A percentile compares a stretch with the other conserved stretches of the same genome.
These are phyloP conservation scores for Brasenia schreberi DNA, from an alignment of 164 flowering plant genomes.

Conservation along the genomic window DNA sequence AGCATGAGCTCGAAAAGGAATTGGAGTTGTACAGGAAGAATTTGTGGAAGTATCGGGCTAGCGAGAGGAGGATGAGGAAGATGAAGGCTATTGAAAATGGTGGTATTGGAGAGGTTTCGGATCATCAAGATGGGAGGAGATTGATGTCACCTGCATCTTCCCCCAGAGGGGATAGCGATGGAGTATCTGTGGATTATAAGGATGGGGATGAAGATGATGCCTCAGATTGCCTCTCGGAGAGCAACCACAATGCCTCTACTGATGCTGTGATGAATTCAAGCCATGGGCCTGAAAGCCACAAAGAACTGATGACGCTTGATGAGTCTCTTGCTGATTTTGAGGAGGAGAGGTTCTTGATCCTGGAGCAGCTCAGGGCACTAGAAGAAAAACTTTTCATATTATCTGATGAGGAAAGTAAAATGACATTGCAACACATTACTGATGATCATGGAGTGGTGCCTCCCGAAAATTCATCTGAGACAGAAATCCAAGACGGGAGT, in stretches of 20 bases:
- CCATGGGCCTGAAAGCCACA: constrained; percentile 21
- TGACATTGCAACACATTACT: not conserved
- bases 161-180: constrained; percentile 61
- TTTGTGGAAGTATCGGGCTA: constrained; percentile 38
- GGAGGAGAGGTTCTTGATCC: constrained; percentile 65
- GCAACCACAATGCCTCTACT: constrained; percentile 29
- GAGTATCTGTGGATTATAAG: constrained; percentile 40
- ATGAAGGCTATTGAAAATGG: constrained; percentile 15
- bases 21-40: constrained; percentile 38
- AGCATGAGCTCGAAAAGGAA: constrained; percentile 59
- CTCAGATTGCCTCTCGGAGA: constrained; percentile 17
- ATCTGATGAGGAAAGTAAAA: constrained; percentile 32
- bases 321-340: constrained; percentile 63
- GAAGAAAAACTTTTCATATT: constrained; percentile 69
- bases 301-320: constrained; percentile 20
- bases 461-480: constrained; percentile 19
- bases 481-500: constrained; percentile 18
- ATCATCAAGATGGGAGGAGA: constrained; percentile 22
- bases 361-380: constrained; percentile 67
- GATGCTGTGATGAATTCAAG: constrained; percentile 32
- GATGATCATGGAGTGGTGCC: not conserved
- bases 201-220: constrained; percentile 32
- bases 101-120: not conserved
- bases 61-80: constrained; percentile 30
- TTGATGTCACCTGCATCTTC: constrained; percentile 43